A percentile compares a stretch with the other conserved stretches of the same genome.
phyloP scores from a whole-genome alignment of 441 rosid species.

The Macaranga tanarius region DNA sequence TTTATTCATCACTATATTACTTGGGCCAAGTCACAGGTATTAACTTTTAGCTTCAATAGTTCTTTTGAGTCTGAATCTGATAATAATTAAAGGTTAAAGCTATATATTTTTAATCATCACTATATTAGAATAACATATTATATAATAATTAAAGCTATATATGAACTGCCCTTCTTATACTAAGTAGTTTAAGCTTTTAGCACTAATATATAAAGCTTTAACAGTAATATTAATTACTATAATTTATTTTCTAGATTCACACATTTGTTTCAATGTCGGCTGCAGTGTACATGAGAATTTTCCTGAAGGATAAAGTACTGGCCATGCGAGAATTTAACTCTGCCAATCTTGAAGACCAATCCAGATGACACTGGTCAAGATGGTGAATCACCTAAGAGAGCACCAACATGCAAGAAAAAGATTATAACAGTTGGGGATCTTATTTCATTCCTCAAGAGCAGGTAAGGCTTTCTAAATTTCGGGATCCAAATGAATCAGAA shows the following conservation, averaged over 20 bases:
- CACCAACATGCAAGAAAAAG: constrained; percentile 34
- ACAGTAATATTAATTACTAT: not conserved
- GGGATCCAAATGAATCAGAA: too few relatives aligned
- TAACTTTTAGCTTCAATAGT: too few relatives aligned
- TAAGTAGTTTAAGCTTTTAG: too few relatives aligned
- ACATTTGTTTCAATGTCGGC: constrained; percentile 51
- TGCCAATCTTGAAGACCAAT: constrained; percentile 50
- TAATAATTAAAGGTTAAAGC: too few relatives aligned
- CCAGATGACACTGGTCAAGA: constrained; percentile 24
- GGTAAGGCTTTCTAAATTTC: constrained; percentile 47
- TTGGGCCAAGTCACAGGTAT: too few relatives aligned
- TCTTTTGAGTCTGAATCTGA: too few relatives aligned
- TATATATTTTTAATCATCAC: too few relatives aligned
- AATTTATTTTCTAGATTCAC: constrained; percentile 48
- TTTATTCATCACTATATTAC: too few relatives aligned
- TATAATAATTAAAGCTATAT: too few relatives aligned
- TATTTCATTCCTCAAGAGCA: constrained; percentile 50
- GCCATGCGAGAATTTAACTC: constrained; percentile 30
- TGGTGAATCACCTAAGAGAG: constrained; percentile 27
- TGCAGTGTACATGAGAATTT: constrained; percentile 72
- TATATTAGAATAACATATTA: too few relatives aligned
- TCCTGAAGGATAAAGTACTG: constrained; percentile 50
- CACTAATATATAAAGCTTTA: not conserved
- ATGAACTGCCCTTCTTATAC: too few relatives aligned
- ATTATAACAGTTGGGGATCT: constrained; percentile 46